These are phyloP conservation scores for Salmacisia buchloeana DNA, from an alignment of 1,284 basidiomycete genomes.

Conservation along the genomic window DNA sequence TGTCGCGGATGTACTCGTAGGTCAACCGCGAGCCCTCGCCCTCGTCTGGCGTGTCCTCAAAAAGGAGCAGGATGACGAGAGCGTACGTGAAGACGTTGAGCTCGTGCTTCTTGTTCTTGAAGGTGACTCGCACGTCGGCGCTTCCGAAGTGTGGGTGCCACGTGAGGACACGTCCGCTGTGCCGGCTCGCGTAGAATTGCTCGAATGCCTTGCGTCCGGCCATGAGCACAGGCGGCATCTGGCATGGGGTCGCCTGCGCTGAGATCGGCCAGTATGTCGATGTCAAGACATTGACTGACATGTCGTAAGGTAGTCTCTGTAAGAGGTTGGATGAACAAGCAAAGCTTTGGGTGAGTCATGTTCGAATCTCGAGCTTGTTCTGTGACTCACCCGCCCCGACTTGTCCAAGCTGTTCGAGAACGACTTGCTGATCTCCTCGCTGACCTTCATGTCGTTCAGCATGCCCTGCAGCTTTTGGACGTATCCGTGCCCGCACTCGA, in stretches of 20 bases:
- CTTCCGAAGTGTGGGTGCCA: slow-evolving; percentile 92
- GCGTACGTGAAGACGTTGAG: slow-evolving; percentile 89
- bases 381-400: slow-evolving; percentile 37
- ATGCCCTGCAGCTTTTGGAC: slow-evolving; percentile 98
- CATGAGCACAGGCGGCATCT: slow-evolving; percentile 29
- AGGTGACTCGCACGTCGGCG: slow-evolving; percentile 78
- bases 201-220: slow-evolving; percentile 65
- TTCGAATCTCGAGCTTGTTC: not conserved
- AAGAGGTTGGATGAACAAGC: slow-evolving; percentile 8
- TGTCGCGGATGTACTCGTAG: slow-evolving; percentile 24
- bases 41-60: slow-evolving; percentile 59
- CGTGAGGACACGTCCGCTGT: slow-evolving; percentile 81
- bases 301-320: slow-evolving; percentile 67
- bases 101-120: slow-evolving; percentile 77
- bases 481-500: slow-evolving; percentile 93
- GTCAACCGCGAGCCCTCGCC: slow-evolving; percentile 14
- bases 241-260: slow-evolving; percentile 29
- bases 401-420: slow-evolving; percentile 64
- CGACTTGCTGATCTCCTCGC: slow-evolving; percentile 71
- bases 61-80: slow-evolving; percentile 79
- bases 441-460: slow-evolving; percentile 96
- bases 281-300: slow-evolving; percentile 56
- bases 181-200: slow-evolving; percentile 79
- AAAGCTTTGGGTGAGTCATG: slow-evolving; percentile 11
- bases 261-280: slow-evolving; percentile 48